Conservation (phyloP, 768 basidiomycete species). For the Heimioporus sp. region DNA sequence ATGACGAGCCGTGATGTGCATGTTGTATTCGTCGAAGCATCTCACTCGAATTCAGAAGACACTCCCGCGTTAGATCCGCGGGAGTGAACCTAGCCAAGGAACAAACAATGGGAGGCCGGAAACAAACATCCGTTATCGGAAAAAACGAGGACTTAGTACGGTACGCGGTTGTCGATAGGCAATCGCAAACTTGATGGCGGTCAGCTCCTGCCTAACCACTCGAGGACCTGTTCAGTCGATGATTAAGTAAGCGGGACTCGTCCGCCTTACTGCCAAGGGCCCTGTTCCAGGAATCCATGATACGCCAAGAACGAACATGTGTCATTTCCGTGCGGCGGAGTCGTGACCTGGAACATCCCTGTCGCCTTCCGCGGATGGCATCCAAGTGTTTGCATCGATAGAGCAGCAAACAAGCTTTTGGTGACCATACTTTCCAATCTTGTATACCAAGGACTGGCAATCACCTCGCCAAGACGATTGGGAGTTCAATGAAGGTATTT, state of each 20-base stretch:
- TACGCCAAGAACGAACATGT: not conserved
- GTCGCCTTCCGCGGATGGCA: slow-evolving; percentile 2
- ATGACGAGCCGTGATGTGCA: not conserved
- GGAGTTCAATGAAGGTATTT: not conserved
- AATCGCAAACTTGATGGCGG: not conserved
- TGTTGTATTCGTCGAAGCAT: not conserved
- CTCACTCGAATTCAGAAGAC: not conserved
- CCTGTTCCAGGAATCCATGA: slow-evolving; percentile 1
- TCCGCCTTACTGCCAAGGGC: not conserved
- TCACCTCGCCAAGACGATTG: slow-evolving; percentile 3
- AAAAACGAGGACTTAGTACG: not conserved
- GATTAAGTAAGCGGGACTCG: not conserved
- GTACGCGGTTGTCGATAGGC: not conserved
- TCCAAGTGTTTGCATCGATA: slow-evolving; percentile 3
- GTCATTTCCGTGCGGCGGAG: slow-evolving; percentile 12
- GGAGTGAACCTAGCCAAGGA: not conserved
- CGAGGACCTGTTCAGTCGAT: not conserved
- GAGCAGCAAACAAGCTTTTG: not conserved
- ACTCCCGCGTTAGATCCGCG: not conserved
- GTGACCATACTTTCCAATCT: too few relatives aligned
- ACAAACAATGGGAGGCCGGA: not conserved
- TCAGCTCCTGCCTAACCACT: not conserved
- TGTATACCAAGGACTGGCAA: slow-evolving; percentile 11
- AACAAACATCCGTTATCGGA: not conserved
- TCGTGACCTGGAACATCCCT: not conserved